Base-by-base conservation (phyloP, 2,329 filamentous ascomycete genomes). In the Xylariales sp. region DNA sequence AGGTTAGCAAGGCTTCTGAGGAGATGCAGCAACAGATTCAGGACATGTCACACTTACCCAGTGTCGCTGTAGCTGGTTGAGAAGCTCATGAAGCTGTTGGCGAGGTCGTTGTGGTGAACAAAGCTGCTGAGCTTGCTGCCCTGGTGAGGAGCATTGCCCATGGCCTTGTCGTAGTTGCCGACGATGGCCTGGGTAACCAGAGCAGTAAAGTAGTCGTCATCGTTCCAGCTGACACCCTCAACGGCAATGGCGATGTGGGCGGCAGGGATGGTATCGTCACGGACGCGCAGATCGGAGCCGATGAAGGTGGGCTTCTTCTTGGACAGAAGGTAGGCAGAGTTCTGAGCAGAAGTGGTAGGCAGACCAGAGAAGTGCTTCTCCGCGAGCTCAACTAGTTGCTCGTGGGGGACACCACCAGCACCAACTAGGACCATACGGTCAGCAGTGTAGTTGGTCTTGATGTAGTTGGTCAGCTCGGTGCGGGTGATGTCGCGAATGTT, bases 41-140 rank as follows among this genome's bases (percentile, higher is more conserved):
- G n/a, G n/a, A n/a, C 15, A 19, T 7, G 7, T 6, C 5, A 3
- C 10, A 64, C 83, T 68, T 80, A 95, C 89, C 90, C 93, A 64
- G 93, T 98, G 67, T 98, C 93, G 62, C 90, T 97, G 74, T 98
- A 98, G 77, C 88, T 95, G 52, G 93, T 98, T 51, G 90, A 96
- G 75, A 98, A 98, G 75, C 88, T 95, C 94, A 98, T 98, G 79
- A 96, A 98, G 81, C 90, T 96, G 76, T 95, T 98, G 67, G 93
- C 93, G 46, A 98, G 80, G 66, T 90, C 84, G 72, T 97, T 81
- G 70, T 95, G 83, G 77, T 94, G 87, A 53, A 98, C 84, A 59
- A 93, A 88, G 50, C 85, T 83, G 75, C 88, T 95, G 57, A 98
- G 88, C 79, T 94, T 96, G 86, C 89, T 95, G 57, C 94, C 93